phyloP scores from a whole-genome alignment of 1,284 basidiomycete genomes.

The Stereum hirsutum region DNA sequence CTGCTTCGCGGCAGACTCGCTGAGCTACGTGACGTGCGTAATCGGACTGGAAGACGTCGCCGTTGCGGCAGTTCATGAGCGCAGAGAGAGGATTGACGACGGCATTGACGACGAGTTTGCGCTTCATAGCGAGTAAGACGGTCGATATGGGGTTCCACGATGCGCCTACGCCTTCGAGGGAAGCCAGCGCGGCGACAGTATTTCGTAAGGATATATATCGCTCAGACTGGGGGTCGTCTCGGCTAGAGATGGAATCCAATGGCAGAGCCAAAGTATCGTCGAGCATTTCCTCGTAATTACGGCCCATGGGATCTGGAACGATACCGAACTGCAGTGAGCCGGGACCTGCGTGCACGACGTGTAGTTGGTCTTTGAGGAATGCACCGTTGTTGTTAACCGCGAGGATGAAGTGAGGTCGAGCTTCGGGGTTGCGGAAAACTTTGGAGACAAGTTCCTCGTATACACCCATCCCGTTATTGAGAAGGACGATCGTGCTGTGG shows the following conservation, averaged over 20 bases:
- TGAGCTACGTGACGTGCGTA: constrained; percentile 35
- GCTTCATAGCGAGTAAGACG: constrained; percentile 66
- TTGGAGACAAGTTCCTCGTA: constrained; percentile 69
- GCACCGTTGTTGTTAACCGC: constrained; percentile 80
- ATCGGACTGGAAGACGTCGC: constrained; percentile 46
- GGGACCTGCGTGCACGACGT: constrained; percentile 66
- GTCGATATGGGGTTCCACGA: constrained; percentile 65
- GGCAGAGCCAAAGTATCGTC: constrained; percentile 38
- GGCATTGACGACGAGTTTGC: constrained; percentile 81
- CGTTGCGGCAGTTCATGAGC: constrained; percentile 75
- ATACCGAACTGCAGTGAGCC: constrained; percentile 78
- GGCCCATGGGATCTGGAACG: constrained; percentile 57
- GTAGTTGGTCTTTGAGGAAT: constrained; percentile 39
- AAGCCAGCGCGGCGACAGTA: constrained; percentile 60
- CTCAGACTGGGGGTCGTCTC: constrained; percentile 12
- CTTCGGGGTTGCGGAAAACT: constrained; percentile 65
- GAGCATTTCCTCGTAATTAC: constrained; percentile 49
- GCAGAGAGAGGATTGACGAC: constrained; percentile 88
- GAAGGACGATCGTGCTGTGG: constrained; percentile 76
- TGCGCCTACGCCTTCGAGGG: constrained; percentile 47
- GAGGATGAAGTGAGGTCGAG: constrained; percentile 82
- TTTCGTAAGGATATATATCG: constrained; percentile 54
- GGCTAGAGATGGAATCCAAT: constrained; percentile 33
- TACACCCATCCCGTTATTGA: constrained; percentile 90
- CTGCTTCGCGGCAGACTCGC: constrained; percentile 52